These are phyloP conservation scores for Colletotrichum somersetense DNA, from an alignment of 2,329 filamentous ascomycete genomes.

Conservation along the genomic window DNA sequence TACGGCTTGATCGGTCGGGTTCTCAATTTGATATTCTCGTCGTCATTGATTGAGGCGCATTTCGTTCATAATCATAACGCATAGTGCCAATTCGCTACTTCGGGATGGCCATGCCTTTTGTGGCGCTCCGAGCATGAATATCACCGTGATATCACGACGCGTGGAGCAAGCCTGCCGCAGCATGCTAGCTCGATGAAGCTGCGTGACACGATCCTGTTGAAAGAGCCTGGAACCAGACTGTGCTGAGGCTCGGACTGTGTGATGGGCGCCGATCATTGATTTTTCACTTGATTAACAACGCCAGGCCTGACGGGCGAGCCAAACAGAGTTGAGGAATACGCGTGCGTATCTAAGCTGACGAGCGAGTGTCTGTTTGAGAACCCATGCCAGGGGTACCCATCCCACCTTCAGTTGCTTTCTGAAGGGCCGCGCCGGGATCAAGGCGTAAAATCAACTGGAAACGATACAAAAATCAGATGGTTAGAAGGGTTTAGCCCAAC, in stretches of 20 bases:
- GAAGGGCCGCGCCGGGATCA: constrained; percentile 6
- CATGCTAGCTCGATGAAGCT: constrained; percentile 17
- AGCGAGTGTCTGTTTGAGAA: constrained; percentile 3
- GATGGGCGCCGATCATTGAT: constrained; percentile 35
- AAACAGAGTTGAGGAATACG: constrained; percentile 6
- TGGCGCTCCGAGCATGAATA: constrained; percentile 26
- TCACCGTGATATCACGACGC: constrained; percentile 29
- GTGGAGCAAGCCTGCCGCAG: constrained; percentile 23
- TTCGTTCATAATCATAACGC: not conserved
- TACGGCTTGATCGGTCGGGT: constrained; percentile 1
- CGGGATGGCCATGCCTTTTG: constrained; percentile 3
- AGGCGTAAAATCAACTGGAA: constrained; percentile 23
- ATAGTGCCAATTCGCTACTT: not conserved
- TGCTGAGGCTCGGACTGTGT: constrained; percentile 24
- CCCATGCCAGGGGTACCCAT: constrained; percentile 3
- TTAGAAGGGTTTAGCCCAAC: constrained; percentile 30
- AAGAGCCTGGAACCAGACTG: constrained; percentile 20
- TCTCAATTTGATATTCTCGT: not conserved
- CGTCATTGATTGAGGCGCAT: not conserved
- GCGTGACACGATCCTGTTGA: constrained; percentile 21
- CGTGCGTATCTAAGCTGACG: constrained; percentile 9
- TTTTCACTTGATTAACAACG: constrained; percentile 9
- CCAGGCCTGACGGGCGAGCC: not conserved
- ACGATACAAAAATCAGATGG: constrained; percentile 5
- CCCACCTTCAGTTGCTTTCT: not conserved